Base-by-base conservation (phyloP, 208 protist genomes). In the Trypanosoma grayi region DNA sequence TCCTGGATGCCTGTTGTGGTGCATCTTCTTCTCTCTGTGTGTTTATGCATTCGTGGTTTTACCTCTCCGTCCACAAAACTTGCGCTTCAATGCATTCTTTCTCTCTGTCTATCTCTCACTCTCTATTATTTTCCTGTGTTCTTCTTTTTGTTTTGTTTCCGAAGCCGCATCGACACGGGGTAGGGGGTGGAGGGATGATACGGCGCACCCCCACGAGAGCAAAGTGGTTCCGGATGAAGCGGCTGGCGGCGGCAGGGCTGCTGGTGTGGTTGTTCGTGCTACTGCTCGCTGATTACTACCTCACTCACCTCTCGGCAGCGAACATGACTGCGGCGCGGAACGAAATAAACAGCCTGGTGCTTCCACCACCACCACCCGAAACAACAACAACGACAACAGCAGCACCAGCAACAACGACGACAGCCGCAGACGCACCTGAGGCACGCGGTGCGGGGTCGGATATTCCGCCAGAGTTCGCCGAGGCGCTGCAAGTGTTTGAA, bases 401-500 rank as follows among this genome's bases (percentile, higher is more conserved):
- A 3, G 39, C 10, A n/a, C 16, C 10, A 14, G 3, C 2, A 14
- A 22, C 39, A 43, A 3, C 6, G 11, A 5, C 39, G 20, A 2
- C 6, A 43, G 20, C 10, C 50, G 56, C 79, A 52, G 76, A 71
- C 37, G 64, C 46, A 51, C 22, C 77, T 11, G 63, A 79, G n/a
- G n/a, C n/a, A 37, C 51, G 33, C 22, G 40, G 56, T 4, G 39
- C 47, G 6, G 60, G 62, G 10, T 65, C 40, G 14, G 4, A 18
- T 14, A 8, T 50, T 18, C 45, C 51, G 2, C 54, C 8, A 0
- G 55, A 70, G 45, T 69, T 70, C 59, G 18, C 13, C n/a, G 53
- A 33, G 6, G 77, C 76, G 16, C 18, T 84, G 37, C 30, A 60
- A 0, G 48, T 16, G 27, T 85, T 73, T 53, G 58, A 75, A 14